Evolutionary conservation across 306 rosid genomes (phyloP).

Genomic region (Senna siamea): DNA sequence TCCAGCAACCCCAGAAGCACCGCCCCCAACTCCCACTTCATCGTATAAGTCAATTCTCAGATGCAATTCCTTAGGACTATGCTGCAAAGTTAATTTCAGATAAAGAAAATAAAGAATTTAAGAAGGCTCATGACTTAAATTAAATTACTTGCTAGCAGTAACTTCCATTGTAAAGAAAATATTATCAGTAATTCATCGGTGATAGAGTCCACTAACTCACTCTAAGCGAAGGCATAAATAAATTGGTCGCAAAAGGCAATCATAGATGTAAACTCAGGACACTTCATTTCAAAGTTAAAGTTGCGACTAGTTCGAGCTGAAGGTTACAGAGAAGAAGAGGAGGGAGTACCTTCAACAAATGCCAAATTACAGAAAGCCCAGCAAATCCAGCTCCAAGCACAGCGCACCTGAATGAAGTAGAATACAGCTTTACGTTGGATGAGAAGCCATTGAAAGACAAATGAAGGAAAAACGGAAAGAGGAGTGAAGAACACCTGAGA

Average conservation of each 20-base stretch:
- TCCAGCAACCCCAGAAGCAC: conserved; percentile 90
- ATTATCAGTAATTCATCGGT: too few species aligned
- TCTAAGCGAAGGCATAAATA: too few species aligned
- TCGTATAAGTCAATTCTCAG: conserved; percentile 69
- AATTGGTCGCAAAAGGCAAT: not conserved
- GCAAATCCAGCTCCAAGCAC: conserved; percentile 99
- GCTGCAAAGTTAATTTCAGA: conserved; percentile 51
- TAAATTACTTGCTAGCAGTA: not conserved
- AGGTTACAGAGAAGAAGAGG: too few species aligned
- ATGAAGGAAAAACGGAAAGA: not conserved
- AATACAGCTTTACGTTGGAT: not conserved
- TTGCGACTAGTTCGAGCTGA: too few species aligned
- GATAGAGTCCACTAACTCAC: too few species aligned
- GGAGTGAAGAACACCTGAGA: conserved; percentile 52
- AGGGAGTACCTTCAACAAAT: conserved; percentile 59
- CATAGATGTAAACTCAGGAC: not conserved
- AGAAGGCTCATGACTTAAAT: not conserved
- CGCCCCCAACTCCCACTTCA: conserved; percentile 90
- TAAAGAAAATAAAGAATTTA: not conserved
- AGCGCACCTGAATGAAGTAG: conserved; percentile 55
- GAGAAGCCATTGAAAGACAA: not conserved
- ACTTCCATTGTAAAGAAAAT: too few species aligned
- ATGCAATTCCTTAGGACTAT: conserved; percentile 62
- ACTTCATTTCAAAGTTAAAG: not conserved
- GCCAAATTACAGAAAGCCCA: conserved; percentile 88